Percentiles rank a stretch among this genome's conserved stretches.
phyloP scores from a whole-genome alignment of 2,329 filamentous ascomycete genomes.

The Colletotrichum godetiae region DNA sequence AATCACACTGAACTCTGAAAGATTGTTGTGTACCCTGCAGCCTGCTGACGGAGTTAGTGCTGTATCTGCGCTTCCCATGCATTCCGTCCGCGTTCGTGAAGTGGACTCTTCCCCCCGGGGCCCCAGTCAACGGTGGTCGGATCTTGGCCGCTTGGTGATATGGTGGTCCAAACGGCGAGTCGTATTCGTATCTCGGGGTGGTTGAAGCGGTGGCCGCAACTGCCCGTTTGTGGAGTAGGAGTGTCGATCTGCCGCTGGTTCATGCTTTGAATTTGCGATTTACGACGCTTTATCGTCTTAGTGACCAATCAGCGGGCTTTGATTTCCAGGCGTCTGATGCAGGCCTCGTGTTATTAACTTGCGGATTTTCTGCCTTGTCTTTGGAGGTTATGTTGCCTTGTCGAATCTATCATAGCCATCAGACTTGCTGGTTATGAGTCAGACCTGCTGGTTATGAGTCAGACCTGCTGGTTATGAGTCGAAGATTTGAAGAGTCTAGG shows the following conservation, averaged over 20 bases:
- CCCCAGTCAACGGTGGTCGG: not conserved
- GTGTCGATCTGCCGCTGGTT: slow-evolving; percentile 7
- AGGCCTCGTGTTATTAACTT: not conserved
- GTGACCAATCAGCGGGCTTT: not conserved
- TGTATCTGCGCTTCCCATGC: not conserved
- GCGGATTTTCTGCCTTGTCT: not conserved
- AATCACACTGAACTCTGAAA: not conserved
- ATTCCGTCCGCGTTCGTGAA: not conserved
- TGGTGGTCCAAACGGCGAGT: not conserved
- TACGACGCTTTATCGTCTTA: not conserved
- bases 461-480: not conserved
- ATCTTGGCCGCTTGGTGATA: not conserved
- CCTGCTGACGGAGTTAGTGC: not conserved
- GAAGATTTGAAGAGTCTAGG: not conserved
- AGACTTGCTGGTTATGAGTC: not conserved
- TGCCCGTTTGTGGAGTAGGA: not conserved
- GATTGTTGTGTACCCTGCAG: not conserved
- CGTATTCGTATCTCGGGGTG: slow-evolving; percentile 21
- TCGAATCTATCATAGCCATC: not conserved
- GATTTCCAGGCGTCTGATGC: not conserved
- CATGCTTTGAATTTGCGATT: slow-evolving; percentile 18
- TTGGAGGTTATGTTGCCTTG: not conserved
- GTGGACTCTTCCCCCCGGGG: not conserved
- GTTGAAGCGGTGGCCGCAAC: slow-evolving; percentile 1
- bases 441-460: not conserved